Base-by-base conservation (phyloP, 73 alveolate genomes). In the Paramecium biaurelia region DNA sequence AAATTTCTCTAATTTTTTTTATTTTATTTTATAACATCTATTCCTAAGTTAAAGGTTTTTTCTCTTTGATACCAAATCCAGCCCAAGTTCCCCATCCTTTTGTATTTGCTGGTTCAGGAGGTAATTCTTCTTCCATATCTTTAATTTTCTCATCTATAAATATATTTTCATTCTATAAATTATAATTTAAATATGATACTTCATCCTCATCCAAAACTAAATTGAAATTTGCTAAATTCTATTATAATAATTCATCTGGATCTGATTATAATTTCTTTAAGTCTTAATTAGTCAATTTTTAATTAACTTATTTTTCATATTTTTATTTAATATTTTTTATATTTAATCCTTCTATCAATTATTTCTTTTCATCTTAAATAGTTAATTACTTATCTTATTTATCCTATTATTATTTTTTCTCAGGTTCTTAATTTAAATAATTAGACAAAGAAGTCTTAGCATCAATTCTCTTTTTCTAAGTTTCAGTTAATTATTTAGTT, bases 61-160 rank as follows among this genome's bases (percentile, higher is more conserved):
- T 79, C 57, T 79, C 90, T 79, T 79, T 79, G 8, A 79, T 79
- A 14, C 90, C 90, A 14, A 41, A 20, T 18, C 90, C 90, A 24
- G 90, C 70, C 90, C 90, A 79, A 43, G 42, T 23, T 15, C 90
- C 90, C 90, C 90, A 79, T 24, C 90, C 90, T 42, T 79, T 79
- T 30, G 56, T 24, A 23, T 32, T 32, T 24, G 14, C 24, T 18
- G 45, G 72, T 45, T 79, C 90, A 10, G 70, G 70, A 10, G 70
- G 76, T 21, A 79, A 11, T 45, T 79, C 45, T 21, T 79, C 90
- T 34, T 79, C 90, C 45, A 43, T 23, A 79, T 79, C 90, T 42
- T 79, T 42, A 9, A 79, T 23, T 45, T 79, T 79, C 18, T 79
- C 70, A 21, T 79, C 90, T n/a, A 79, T 45, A 47, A 79, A 79